These are phyloP conservation scores for Arthrobotrys megalospora DNA, from an alignment of 2,329 filamentous ascomycete genomes.

Conservation along the genomic window DNA sequence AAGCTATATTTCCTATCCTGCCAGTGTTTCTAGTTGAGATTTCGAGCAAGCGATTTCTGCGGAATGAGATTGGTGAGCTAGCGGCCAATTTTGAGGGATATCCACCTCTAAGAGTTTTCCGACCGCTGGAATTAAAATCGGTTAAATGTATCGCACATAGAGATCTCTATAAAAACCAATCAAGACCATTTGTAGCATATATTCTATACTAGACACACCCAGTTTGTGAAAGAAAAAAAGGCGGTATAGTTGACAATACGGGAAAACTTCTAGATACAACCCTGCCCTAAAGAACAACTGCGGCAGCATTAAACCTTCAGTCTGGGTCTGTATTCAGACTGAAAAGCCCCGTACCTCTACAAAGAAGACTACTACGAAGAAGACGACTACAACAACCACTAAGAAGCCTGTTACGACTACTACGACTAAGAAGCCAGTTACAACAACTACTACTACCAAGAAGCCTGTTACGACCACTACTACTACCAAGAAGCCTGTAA, in stretches of 20 bases:
- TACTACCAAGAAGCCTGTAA: not conserved
- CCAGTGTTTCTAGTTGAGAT: not conserved
- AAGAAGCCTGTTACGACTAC: not conserved
- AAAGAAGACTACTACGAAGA: slow-evolving; percentile 8
- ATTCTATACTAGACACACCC: no score
- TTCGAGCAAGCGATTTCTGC: no score
- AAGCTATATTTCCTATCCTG: not conserved
- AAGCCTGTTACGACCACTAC: slow-evolving; percentile 12
- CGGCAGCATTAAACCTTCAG: not conserved
- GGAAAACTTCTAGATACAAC: slow-evolving; percentile 23
- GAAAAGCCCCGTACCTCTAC: not conserved
- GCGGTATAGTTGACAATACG: not conserved
- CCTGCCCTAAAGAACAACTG: slow-evolving; percentile 25
- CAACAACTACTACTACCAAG: not conserved
- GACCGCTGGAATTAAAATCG: no score
- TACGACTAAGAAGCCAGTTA: not conserved
- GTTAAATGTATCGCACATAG: no score
- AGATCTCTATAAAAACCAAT: no score
- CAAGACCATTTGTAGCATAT: no score
- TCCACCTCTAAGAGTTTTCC: no score
- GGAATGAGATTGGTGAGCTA: no score
- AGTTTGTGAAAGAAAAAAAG: not conserved
- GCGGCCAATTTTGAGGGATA: no score
- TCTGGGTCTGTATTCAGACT: slow-evolving; percentile 25
- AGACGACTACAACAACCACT: not conserved